Evolutionary conservation across 371 early-diverging fungal genomes (phyloP).

Genomic region (Lichtheimia ornata): DNA sequence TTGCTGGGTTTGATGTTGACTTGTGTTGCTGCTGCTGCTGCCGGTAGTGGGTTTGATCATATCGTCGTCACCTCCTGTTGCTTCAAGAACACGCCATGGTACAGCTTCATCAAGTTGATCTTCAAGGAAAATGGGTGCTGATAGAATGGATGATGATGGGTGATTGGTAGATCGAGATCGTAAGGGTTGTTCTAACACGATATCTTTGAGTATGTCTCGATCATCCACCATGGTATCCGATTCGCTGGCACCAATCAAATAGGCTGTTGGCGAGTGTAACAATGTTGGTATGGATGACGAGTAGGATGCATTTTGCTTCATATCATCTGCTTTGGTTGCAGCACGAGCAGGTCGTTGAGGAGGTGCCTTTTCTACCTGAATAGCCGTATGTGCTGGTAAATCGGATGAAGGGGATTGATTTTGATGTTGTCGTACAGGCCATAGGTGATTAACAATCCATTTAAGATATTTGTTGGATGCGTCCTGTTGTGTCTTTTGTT

Average conservation of each 20-base stretch:
- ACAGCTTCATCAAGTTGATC: conserved; percentile 22
- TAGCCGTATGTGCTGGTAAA: no score
- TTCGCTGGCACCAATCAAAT: conserved; percentile 7
- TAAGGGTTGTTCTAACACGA: background rate
- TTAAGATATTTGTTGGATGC: conserved; percentile 5
- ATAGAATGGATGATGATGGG: background rate
- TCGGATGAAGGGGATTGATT: no score
- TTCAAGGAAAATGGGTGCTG: conserved; percentile 8
- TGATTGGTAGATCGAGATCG: background rate
- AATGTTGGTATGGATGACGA: conserved; percentile 1
- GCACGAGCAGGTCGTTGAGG: no score
- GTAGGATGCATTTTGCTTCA: background rate
- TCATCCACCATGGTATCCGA: background rate
- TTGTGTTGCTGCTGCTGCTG: background rate
- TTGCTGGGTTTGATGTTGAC: background rate
- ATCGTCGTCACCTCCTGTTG: background rate
- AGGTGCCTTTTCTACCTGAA: no score
- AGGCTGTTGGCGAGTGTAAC: conserved; percentile 9
- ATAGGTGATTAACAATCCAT: conserved; percentile 11
- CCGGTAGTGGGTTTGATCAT: background rate
- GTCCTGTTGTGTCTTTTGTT: background rate
- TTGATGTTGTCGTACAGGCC: background rate
- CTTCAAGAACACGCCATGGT: conserved; percentile 28
- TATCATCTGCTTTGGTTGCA: background rate
- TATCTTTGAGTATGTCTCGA: background rate